Conservation (phyloP, 2,329 filamentous ascomycete species). For the Xylaria multiplex region DNA sequence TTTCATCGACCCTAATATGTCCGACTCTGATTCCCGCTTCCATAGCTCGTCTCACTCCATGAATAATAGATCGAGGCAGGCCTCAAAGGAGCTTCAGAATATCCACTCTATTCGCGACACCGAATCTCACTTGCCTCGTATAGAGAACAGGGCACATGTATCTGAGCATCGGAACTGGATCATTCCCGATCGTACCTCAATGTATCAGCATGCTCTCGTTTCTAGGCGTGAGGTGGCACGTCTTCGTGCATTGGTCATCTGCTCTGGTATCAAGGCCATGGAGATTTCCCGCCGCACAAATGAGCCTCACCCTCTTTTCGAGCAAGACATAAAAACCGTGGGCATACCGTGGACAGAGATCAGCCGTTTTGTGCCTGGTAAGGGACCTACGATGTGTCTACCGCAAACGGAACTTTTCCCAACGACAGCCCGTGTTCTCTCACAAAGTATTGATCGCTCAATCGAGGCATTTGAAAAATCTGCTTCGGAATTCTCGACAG, state of each 20-base stretch:
- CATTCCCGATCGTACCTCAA: conserved; percentile 57
- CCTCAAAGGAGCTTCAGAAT: conserved; percentile 52
- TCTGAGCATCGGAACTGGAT: conserved; percentile 58
- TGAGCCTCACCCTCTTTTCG: conserved; percentile 54
- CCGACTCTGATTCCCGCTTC: conserved; percentile 53
- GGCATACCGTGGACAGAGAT: conserved; percentile 57
- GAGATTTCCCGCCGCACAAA: conserved; percentile 77
- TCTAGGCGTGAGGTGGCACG: conserved; percentile 81
- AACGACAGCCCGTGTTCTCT: conserved; percentile 63
- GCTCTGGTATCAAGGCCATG: conserved; percentile 88
- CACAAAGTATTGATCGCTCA: conserved; percentile 58
- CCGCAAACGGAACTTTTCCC: conserved; percentile 60
- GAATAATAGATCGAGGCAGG: conserved; percentile 48
- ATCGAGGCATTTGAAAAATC: conserved; percentile 67
- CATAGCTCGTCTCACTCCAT: conserved; percentile 42
- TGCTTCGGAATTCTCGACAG: conserved; percentile 67
- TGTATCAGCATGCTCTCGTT: conserved; percentile 55
- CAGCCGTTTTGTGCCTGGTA: conserved; percentile 51
- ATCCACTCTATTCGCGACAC: conserved; percentile 45
- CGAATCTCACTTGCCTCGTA: conserved; percentile 23
- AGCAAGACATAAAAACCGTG: conserved; percentile 41
- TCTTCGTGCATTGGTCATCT: conserved; percentile 79
- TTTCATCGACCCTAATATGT: conserved; percentile 50
- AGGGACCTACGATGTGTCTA: conserved; percentile 49
- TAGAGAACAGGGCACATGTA: conserved; percentile 27